Conservation (phyloP, 306 rosid genomes). For the Arachis hypogaea region DNA sequence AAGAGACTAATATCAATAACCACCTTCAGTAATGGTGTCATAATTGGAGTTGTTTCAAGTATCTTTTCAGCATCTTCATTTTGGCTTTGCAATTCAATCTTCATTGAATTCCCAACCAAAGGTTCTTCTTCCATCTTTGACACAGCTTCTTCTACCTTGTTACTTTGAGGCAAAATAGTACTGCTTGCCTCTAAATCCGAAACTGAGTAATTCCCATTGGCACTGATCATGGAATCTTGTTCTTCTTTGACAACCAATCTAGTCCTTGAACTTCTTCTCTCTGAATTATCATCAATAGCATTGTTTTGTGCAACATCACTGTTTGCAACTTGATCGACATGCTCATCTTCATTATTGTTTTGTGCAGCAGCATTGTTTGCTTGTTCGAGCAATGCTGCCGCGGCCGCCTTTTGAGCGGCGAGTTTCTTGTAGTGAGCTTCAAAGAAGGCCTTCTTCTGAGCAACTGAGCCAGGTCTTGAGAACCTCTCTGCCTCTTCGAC, state of each 20-base stretch:
- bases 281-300: background rate
- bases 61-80: constrained; percentile 46
- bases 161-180: constrained; percentile 28
- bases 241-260: constrained; percentile 39
- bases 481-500: constrained; percentile 94
- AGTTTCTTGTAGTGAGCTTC: constrained; percentile 96
- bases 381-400: constrained; percentile 64
- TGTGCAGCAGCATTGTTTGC: constrained; percentile 50
- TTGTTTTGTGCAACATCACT: background rate
- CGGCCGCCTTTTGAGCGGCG: constrained; percentile 79
- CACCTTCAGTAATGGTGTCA: constrained; percentile 59
- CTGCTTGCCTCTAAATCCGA: constrained; percentile 6
- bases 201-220: background rate
- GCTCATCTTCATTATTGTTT: constrained; percentile 32
- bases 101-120: constrained; percentile 39
- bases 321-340: constrained; percentile 5
- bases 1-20: background rate
- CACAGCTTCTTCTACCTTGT: constrained; percentile 44
- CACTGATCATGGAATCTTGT: constrained; percentile 28
- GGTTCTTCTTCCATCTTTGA: constrained; percentile 34
- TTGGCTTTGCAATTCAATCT: constrained; percentile 50
- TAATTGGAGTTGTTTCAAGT: constrained; percentile 45
- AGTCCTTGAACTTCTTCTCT: constrained; percentile 30
- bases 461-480: constrained; percentile 88
- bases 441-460: constrained; percentile 98